These are phyloP conservation scores for Phaeosphaeriaceae sp. DNA, from an alignment of 2,329 filamentous ascomycete species.

Conservation along the genomic window DNA sequence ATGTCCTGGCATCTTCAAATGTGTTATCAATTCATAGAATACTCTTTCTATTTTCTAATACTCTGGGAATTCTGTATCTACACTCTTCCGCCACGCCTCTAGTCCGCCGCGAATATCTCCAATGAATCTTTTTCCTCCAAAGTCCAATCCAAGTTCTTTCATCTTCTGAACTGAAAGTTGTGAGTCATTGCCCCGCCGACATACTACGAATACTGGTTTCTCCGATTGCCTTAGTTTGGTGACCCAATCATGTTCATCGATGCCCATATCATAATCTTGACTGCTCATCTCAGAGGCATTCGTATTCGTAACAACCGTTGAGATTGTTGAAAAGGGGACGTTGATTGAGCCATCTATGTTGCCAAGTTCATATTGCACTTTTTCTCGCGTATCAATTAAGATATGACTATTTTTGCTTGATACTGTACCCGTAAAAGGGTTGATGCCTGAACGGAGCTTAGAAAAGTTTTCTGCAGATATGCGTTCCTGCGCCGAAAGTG, in stretches of 20 bases:
- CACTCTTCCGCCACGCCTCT: conserved; percentile 71
- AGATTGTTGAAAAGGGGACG: conserved; percentile 67
- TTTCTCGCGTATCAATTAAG: conserved; percentile 83
- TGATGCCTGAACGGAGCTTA: conserved; percentile 36
- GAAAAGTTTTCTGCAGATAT: conserved; percentile 70
- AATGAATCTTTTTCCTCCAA: conserved; percentile 63
- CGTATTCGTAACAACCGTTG: conserved; percentile 25
- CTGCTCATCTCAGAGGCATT: background rate
- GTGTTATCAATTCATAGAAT: no score
- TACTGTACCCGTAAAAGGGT: conserved; percentile 41
- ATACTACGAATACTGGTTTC: conserved; percentile 72
- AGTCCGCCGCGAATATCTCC: conserved; percentile 76
- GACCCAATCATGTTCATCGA: conserved; percentile 35
- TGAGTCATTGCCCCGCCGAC: conserved; percentile 78
- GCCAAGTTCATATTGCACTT: conserved; percentile 83
- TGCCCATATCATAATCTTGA: conserved; percentile 9
- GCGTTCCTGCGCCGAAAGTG: conserved; percentile 69
- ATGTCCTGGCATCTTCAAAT: no score
- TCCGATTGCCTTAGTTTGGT: conserved; percentile 34
- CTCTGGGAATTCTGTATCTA: conserved; percentile 66
- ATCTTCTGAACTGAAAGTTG: conserved; percentile 72
- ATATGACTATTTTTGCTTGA: conserved; percentile 55
- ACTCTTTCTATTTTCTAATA: conserved; percentile 58
- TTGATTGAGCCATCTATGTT: conserved; percentile 78
- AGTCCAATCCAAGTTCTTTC: conserved; percentile 64